Percentiles rank a stretch among this genome's conserved stretches.
Evolutionary conservation across 768 basidiomycete species (phyloP).

Genomic region (Boletales sp.): DNA sequence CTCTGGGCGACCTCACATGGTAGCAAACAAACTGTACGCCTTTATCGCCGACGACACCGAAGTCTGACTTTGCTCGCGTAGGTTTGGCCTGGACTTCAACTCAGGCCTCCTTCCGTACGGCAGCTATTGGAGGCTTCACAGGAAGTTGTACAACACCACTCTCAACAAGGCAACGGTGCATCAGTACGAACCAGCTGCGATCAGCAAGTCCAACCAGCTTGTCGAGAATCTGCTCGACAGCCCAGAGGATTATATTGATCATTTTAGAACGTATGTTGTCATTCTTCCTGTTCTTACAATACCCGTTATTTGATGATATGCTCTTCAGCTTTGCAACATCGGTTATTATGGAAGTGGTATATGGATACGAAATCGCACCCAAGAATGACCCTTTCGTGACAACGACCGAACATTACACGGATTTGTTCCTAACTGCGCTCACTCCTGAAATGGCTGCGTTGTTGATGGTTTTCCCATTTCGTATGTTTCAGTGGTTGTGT

Average conservation of each 20-base stretch:
- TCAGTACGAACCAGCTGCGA: conserved; percentile 13
- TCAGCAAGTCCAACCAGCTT: conserved; percentile 21
- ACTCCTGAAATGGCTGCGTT: conserved; percentile 22
- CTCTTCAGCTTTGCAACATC: conserved; percentile 18
- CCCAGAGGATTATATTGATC: conserved; percentile 14
- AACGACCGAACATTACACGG: conserved; percentile 8
- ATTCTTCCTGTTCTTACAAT: not conserved
- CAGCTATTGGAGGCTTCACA: conserved; percentile 27
- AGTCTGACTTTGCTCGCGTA: not conserved
- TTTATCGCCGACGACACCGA: not conserved
- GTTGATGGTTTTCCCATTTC: conserved; percentile 21
- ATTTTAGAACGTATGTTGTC: conserved; percentile 24
- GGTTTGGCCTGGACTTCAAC: conserved; percentile 31
- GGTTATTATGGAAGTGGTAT: conserved; percentile 21
- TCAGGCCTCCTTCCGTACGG: conserved; percentile 30
- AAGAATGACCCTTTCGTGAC: conserved; percentile 26
- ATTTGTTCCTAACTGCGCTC: conserved; percentile 10
- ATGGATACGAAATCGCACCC: conserved; percentile 24
- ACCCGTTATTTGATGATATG: not conserved
- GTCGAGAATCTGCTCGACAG: conserved; percentile 18
- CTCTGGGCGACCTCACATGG: conserved; percentile 25
- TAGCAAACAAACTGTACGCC: conserved; percentile 19
- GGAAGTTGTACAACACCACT: conserved; percentile 20
- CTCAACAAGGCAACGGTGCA: conserved; percentile 14
- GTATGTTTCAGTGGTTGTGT: conserved; percentile 10